phyloP scores from a whole-genome alignment of 2,329 filamentous ascomycete species.

The Aspergillus neoniger region DNA sequence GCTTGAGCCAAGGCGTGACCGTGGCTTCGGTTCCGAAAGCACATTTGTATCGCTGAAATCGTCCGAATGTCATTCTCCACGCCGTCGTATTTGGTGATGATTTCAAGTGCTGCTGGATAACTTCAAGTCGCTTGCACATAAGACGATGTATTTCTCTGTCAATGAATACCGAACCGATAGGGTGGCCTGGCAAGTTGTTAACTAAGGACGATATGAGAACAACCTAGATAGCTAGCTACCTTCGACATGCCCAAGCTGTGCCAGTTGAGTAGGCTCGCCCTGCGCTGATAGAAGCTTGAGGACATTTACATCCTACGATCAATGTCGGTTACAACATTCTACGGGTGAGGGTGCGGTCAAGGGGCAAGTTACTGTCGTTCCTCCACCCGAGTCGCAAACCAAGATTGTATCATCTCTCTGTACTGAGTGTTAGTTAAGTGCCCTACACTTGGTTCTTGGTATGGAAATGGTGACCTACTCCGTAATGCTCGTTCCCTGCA shows the following conservation, averaged over 20 bases:
- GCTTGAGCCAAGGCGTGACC: conserved; percentile 27
- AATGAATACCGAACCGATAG: conserved; percentile 42
- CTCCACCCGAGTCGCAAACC: conserved; percentile 55
- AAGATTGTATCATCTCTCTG: conserved; percentile 48
- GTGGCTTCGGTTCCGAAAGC: conserved; percentile 32
- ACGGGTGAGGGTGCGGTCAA: too few species aligned
- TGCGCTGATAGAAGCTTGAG: conserved; percentile 29
- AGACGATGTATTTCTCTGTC: conserved; percentile 33
- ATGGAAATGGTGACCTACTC: conserved; percentile 2
- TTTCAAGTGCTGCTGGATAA: conserved; percentile 21
- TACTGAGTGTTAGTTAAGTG: not conserved
- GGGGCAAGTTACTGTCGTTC: conserved; percentile 38
- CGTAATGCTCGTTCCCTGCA: conserved; percentile 39
- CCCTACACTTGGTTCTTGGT: too few species aligned
- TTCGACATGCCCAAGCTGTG: conserved; percentile 30
- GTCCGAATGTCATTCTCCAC: conserved; percentile 34
- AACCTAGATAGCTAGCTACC: conserved; percentile 8
- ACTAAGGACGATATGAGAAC: not conserved
- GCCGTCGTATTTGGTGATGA: conserved; percentile 24
- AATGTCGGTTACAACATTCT: not conserved
- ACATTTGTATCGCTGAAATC: conserved; percentile 38
- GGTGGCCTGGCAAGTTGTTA: conserved; percentile 21
- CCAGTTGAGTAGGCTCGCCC: conserved; percentile 27
- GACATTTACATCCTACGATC: conserved; percentile 32
- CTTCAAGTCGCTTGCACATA: conserved; percentile 24